Percentiles rank a stretch among this genome's conserved stretches.
Conservation (phyloP, 2,329 filamentous ascomycete species). For the Colletotrichum sp. region DNA sequence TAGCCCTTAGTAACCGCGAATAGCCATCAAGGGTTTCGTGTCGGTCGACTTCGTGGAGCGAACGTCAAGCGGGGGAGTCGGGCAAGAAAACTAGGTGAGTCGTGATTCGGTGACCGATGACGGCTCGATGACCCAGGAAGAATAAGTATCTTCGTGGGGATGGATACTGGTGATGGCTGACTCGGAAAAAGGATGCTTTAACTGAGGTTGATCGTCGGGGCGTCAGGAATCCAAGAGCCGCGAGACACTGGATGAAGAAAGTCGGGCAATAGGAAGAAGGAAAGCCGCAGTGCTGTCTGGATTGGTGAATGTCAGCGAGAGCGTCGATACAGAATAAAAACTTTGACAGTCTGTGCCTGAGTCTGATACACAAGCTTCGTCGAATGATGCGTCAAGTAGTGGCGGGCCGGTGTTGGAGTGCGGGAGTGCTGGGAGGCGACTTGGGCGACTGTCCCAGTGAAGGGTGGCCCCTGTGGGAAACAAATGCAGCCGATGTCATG, state of each 20-base stretch:
- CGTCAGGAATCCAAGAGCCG: neutral
- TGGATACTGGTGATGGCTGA: neutral
- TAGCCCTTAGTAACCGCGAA: slow-evolving; percentile 11
- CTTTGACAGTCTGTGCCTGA: slow-evolving; percentile 21
- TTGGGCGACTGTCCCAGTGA: neutral
- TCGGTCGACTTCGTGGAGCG: neutral
- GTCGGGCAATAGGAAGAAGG: neutral
- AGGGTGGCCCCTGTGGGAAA: slow-evolving; percentile 1
- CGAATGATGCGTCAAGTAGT: slow-evolving; percentile 18
- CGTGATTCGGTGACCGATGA: neutral
- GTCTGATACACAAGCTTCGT: slow-evolving; percentile 21
- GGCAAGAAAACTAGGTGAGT: neutral
- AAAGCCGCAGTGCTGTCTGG: neutral
- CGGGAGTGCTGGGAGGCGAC: neutral
- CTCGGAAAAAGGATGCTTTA: slow-evolving; percentile 4
- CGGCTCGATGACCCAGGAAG: neutral
- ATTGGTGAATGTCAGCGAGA: slow-evolving; percentile 1
- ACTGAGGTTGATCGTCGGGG: neutral
- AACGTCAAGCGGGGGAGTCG: neutral
- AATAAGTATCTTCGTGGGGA: neutral
- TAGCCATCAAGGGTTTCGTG: slow-evolving; percentile 17
- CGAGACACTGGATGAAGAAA: slow-evolving; percentile 14
- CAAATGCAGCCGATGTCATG: neutral
- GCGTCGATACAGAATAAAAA: slow-evolving; percentile 1
- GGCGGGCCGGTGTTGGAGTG: slow-evolving; percentile 9